phyloP scores from a whole-genome alignment of 345 rosid genomes.

The Cardamine occulta region DNA sequence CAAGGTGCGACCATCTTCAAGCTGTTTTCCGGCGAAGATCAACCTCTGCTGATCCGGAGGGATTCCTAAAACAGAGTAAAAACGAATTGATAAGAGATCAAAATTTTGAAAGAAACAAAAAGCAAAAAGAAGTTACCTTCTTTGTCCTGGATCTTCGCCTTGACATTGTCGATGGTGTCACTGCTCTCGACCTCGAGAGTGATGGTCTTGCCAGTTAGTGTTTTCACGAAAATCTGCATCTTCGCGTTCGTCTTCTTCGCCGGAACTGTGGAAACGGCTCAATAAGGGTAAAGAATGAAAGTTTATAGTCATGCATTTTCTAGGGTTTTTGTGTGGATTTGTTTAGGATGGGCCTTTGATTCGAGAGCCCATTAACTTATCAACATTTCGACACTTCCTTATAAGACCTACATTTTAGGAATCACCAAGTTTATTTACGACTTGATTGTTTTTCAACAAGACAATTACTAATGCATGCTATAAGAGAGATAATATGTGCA shows the following conservation, averaged over 20 bases:
- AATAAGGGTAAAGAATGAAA: accelerated
- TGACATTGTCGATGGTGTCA: conserved; percentile 88
- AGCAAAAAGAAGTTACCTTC: conserved; percentile 52
- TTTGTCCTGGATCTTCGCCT: conserved; percentile 93
- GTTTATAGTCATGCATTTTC: conserved; percentile 33
- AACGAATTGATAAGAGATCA: not conserved
- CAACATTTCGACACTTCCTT: not conserved
- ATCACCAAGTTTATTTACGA: too few species aligned
- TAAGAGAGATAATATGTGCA: not conserved
- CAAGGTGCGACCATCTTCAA: conserved; percentile 45
- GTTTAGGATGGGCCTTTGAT: not conserved
- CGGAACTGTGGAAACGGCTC: not conserved
- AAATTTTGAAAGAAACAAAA: not conserved
- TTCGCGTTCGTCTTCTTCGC: conserved; percentile 27
- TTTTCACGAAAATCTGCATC: conserved; percentile 96
- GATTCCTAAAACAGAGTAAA: conserved; percentile 49
- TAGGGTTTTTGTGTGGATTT: conserved; percentile 42
- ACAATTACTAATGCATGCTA: too few species aligned
- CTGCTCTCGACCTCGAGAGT: conserved; percentile 96
- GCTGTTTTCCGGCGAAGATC: conserved; percentile 47
- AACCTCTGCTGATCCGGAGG: conserved; percentile 49
- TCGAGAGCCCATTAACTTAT: conserved; percentile 9
- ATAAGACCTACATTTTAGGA: not conserved
- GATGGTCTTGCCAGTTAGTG: conserved; percentile 91
- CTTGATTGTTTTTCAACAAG: too few species aligned